Evolutionary conservation across 1,284 basidiomycete genomes (phyloP).

Genomic region (Mycena sp.): DNA sequence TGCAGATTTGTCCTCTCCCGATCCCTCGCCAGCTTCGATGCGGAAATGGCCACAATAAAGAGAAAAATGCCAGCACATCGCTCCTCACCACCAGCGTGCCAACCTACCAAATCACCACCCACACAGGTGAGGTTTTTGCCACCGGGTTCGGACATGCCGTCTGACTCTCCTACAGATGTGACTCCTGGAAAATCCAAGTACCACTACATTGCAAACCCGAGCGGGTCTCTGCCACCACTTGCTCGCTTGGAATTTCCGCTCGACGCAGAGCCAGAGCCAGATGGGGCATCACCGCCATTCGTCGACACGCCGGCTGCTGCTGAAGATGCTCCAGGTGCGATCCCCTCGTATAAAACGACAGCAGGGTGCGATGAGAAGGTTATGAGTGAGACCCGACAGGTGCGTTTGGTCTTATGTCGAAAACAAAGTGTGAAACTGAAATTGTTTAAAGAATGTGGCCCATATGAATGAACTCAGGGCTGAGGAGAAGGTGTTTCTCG

Average conservation of each 20-base stretch:
- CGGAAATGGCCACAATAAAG: background rate
- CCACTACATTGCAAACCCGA: background rate
- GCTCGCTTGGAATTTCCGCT: too few species aligned
- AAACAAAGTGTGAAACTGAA: background rate
- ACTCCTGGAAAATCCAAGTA: background rate
- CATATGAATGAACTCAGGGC: slow-evolving; percentile 4
- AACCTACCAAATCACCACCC: background rate
- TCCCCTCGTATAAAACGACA: slow-evolving; percentile 5
- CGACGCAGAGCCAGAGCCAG: too few species aligned
- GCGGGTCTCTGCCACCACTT: background rate
- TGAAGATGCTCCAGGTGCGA: background rate
- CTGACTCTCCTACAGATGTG: background rate
- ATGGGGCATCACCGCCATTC: background rate
- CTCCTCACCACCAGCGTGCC: background rate
- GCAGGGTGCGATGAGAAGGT: background rate
- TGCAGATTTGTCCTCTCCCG: too few species aligned
- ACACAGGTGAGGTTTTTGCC: background rate
- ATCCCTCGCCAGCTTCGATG: too few species aligned
- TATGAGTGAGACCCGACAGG: background rate
- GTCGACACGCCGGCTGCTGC: background rate
- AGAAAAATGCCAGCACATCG: background rate
- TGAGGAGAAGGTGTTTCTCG: background rate
- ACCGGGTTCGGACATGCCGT: background rate
- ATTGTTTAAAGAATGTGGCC: slow-evolving; percentile 3
- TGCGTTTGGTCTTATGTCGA: background rate